phyloP scores from a whole-genome alignment of 2,329 filamentous ascomycete genomes.

The Fusarium transvaalense region DNA sequence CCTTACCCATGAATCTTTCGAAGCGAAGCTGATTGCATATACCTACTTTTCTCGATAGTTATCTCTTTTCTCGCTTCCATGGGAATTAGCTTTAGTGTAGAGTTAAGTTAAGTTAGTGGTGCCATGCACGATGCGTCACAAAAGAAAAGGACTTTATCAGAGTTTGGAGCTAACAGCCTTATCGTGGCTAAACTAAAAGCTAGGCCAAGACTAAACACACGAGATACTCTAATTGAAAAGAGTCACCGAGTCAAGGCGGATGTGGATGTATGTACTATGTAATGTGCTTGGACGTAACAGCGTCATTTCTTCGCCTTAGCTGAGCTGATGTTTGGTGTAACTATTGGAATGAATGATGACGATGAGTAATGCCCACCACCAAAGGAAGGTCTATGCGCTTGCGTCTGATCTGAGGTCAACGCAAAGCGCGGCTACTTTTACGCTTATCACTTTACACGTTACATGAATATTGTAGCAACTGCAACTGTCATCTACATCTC shows the following conservation, averaged over 20 bases:
- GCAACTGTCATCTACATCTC: conserved; percentile 15
- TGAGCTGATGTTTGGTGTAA: neutral
- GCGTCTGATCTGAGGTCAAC: conserved; percentile 9
- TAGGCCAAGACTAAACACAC: conserved; percentile 3
- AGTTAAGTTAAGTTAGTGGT: too few relatives aligned
- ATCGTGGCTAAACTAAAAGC: neutral
- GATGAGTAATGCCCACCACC: neutral
- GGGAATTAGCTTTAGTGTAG: neutral
- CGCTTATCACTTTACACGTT: conserved; percentile 1
- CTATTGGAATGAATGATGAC: neutral
- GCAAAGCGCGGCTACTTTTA: conserved; percentile 37
- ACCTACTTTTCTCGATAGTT: conserved; percentile 16
- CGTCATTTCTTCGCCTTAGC: conserved; percentile 4
- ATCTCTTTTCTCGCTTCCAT: conserved; percentile 38
- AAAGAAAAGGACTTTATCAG: neutral
- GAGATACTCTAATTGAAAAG: conserved; percentile 6
- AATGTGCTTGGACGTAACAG: conserved; percentile 11
- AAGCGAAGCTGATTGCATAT: too few relatives aligned
- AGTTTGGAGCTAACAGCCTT: conserved; percentile 26
- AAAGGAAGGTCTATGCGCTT: conserved; percentile 17
- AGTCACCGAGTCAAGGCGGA: neutral
- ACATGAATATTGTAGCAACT: neutral
- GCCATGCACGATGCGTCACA: neutral
- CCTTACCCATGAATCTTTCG: too few relatives aligned
- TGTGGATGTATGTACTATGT: neutral